Conservation (phyloP, 306 rosid species). For the Elaeagnus macrophylla region DNA sequence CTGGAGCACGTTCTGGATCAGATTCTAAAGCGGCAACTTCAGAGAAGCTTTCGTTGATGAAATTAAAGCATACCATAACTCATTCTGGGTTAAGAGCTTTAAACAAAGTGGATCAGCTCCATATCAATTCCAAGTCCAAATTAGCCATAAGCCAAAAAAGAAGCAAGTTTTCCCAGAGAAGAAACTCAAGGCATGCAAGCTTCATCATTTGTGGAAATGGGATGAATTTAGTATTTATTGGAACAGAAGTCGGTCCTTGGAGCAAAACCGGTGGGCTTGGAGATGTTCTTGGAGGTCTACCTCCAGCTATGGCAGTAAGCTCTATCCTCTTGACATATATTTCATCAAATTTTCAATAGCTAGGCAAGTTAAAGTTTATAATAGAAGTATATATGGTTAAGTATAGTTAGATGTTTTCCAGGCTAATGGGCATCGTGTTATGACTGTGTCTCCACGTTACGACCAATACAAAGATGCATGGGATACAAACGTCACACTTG, state of each 20-base stretch:
- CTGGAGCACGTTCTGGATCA: slow-evolving; percentile 14
- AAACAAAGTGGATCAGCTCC: slow-evolving; percentile 43
- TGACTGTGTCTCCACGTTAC: slow-evolving; percentile 61
- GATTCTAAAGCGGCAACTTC: slow-evolving; percentile 24
- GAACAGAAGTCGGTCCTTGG: slow-evolving; percentile 68
- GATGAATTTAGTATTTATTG: slow-evolving; percentile 38
- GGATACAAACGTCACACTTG: slow-evolving; percentile 46
- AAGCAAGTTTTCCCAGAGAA: slow-evolving; percentile 12
- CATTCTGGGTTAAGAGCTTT: slow-evolving; percentile 45
- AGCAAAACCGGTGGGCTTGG: slow-evolving; percentile 87
- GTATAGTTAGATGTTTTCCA: slow-evolving; percentile 23
- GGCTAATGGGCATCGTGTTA: slow-evolving; percentile 75
- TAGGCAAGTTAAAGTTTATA: not conserved
- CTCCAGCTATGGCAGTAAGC: slow-evolving; percentile 74
- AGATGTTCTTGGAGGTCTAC: slow-evolving; percentile 79
- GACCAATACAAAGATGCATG: slow-evolving; percentile 88
- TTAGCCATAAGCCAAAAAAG: slow-evolving; percentile 11
- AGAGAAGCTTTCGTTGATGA: slow-evolving; percentile 20
- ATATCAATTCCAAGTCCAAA: slow-evolving; percentile 17
- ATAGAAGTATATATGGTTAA: slow-evolving; percentile 4
- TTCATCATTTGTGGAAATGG: slow-evolving; percentile 34
- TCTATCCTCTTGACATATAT: not conserved
- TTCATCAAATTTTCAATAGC: not conserved
- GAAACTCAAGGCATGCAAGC: slow-evolving; percentile 24
- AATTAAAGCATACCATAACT: slow-evolving; percentile 13